phyloP scores from a whole-genome alignment of 768 basidiomycete species.

The Myochromella boudieri region DNA sequence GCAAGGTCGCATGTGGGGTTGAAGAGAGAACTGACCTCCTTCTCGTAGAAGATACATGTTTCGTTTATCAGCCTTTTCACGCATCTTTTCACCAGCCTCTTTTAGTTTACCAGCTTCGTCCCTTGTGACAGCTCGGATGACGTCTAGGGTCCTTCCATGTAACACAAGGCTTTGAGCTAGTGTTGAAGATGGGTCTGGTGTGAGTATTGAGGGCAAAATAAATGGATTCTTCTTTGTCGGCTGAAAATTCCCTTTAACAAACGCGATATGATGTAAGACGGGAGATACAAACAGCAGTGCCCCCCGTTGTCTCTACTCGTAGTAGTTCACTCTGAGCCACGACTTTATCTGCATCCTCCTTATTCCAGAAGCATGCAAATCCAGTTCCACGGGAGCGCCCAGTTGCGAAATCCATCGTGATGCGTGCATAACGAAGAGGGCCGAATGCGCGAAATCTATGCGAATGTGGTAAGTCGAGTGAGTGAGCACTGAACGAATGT shows the following conservation, averaged over 20 bases:
- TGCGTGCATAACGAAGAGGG: constrained; percentile 87
- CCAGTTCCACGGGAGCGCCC: constrained; percentile 93
- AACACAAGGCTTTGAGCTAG: constrained; percentile 82
- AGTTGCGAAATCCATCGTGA: constrained; percentile 80
- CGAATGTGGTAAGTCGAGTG: constrained; percentile 1
- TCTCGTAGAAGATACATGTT: constrained; percentile 95
- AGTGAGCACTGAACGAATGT: background rate
- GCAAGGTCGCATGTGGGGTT: background rate
- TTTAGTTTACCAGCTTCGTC: constrained; percentile 87
- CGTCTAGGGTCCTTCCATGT: constrained; percentile 91
- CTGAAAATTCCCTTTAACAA: constrained; percentile 25
- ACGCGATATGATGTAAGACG: background rate
- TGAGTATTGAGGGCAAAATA: constrained; percentile 83
- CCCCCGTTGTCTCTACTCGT: constrained; percentile 60
- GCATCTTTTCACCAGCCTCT: constrained; percentile 80
- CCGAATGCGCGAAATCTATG: constrained; percentile 89
- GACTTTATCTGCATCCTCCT: constrained; percentile 82
- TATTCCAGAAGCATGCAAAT: constrained; percentile 97
- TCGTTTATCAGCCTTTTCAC: constrained; percentile 91
- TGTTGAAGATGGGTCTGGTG: constrained; percentile 88
- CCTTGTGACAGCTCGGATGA: constrained; percentile 85
- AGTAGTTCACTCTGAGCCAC: constrained; percentile 78
- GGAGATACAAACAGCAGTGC: constrained; percentile 26
- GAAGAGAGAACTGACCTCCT: constrained; percentile 66
- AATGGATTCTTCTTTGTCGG: constrained; percentile 81